A percentile compares a stretch with the other conserved stretches of the same genome.
Conservation (phyloP, 1,284 basidiomycete species). For the Malassezia restricta region DNA sequence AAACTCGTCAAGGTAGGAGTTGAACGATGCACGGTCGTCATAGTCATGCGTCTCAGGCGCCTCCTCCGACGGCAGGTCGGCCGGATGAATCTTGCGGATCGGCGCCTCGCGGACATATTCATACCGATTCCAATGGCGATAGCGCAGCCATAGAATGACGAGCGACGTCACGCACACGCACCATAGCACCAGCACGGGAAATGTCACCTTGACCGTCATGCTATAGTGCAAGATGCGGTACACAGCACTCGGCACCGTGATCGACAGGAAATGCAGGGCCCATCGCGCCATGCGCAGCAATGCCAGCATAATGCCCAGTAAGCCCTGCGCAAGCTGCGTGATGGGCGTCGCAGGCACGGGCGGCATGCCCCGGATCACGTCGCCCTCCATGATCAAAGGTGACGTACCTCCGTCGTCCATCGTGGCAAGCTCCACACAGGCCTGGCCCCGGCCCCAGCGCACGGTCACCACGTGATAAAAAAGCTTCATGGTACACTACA, state of each 20-base stretch:
- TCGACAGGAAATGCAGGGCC: constrained; percentile 29
- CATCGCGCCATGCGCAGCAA: constrained; percentile 30
- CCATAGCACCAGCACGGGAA: constrained; percentile 33
- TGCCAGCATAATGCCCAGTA: constrained; percentile 29
- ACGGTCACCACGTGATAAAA: background rate
- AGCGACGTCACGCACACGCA: constrained; percentile 22
- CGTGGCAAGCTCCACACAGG: background rate
- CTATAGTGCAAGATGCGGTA: constrained; percentile 40
- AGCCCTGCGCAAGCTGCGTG: constrained; percentile 23
- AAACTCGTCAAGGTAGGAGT: constrained; percentile 45
- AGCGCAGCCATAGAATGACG: constrained; percentile 47
- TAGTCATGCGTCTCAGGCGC: constrained; percentile 22
- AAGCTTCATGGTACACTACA: too few relatives aligned
- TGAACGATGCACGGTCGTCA: constrained; percentile 33
- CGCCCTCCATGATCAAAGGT: background rate
- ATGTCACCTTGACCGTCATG: constrained; percentile 43
- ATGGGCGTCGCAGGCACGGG: constrained; percentile 7
- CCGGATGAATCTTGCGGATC: constrained; percentile 18
- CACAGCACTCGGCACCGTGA: constrained; percentile 36
- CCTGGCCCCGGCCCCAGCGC: background rate
- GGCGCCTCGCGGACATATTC: constrained; percentile 40
- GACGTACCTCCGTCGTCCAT: background rate
- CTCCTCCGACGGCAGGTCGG: constrained; percentile 34
- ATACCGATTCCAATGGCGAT: constrained; percentile 40
- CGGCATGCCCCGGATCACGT: background rate